Conservation (phyloP, 768 basidiomycete genomes). For the Astraeus odoratus region DNA sequence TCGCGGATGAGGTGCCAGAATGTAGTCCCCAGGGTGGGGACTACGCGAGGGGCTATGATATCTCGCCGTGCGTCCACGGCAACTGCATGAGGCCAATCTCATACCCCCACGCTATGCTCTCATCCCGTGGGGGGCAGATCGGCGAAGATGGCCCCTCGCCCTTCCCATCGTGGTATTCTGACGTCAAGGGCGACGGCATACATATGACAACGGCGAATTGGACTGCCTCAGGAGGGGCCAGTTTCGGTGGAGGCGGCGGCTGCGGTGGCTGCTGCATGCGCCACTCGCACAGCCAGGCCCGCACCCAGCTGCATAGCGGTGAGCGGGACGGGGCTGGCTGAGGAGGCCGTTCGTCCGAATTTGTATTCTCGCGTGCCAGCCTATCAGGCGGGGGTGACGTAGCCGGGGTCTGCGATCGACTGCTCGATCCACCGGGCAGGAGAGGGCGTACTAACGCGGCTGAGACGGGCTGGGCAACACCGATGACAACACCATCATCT, state of each 20-base stretch:
- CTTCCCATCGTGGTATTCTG: not conserved
- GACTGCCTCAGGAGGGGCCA: constrained; percentile 17
- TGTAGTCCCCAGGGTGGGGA: not conserved
- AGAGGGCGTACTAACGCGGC: constrained; percentile 15
- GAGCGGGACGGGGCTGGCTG: not conserved
- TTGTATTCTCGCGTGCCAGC: no score
- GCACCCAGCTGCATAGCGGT: constrained; percentile 3
- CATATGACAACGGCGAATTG: constrained; percentile 40
- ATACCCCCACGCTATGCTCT: constrained; percentile 26
- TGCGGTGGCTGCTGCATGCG: constrained; percentile 2
- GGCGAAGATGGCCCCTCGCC: not conserved
- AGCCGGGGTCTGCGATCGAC: not conserved
- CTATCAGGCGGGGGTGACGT: not conserved
- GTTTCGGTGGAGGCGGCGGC: constrained; percentile 7
- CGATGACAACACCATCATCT: not conserved
- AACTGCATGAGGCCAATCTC: constrained; percentile 39
- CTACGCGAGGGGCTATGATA: constrained; percentile 1
- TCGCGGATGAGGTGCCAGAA: not conserved
- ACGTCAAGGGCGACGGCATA: constrained; percentile 33
- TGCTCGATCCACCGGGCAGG: not conserved
- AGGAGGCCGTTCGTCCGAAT: not conserved
- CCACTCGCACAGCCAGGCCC: constrained; percentile 4
- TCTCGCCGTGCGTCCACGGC: constrained; percentile 25
- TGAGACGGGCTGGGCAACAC: constrained; percentile 17
- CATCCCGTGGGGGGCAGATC: constrained; percentile 4